Percentiles rank a stretch among this genome's conserved stretches.
These are phyloP conservation scores for Ustilago trichophora DNA, from an alignment of 1,284 basidiomycete species.

Conservation along the genomic window DNA sequence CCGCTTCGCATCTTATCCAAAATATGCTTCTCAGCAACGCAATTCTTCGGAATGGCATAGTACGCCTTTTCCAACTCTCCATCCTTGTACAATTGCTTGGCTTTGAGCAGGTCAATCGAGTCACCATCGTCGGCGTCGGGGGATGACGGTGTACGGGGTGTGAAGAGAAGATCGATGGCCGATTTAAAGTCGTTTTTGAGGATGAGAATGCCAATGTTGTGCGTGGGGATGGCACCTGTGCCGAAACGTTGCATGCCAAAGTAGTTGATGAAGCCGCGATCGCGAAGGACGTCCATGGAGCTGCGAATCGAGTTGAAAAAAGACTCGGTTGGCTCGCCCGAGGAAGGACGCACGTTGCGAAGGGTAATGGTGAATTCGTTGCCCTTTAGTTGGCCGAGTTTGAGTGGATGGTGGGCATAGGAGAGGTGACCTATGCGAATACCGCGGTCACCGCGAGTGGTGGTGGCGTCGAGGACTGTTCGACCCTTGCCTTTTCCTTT, in stretches of 20 bases:
- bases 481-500: conserved; percentile 30
- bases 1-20: conserved; percentile 80
- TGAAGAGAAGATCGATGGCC: conserved; percentile 54
- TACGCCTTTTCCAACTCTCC: conserved; percentile 72
- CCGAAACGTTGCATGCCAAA: conserved; percentile 99
- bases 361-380: conserved; percentile 95
- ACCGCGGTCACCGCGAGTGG: conserved; percentile 70
- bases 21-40: conserved; percentile 90
- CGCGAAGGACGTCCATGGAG: conserved; percentile 83
- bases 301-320: no score
- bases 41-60: conserved; percentile 84
- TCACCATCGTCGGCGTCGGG: conserved; percentile 37
- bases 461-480: conserved; percentile 32
- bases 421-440: conserved; percentile 86
- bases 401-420: conserved; percentile 82
- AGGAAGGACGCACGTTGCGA: conserved; percentile 74
- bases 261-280: conserved; percentile 94
- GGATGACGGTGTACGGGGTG: conserved; percentile 17
- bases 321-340: no score
- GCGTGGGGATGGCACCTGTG: conserved; percentile 92
- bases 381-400: conserved; percentile 93
- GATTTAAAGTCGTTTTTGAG: conserved; percentile 77
- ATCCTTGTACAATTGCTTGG: conserved; percentile 38
- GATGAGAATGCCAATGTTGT: conserved; percentile 88
- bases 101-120: conserved; percentile 25